Evolutionary conservation across 2,329 filamentous ascomycete genomes (phyloP).

Genomic region (Geosmithia morbida): DNA sequence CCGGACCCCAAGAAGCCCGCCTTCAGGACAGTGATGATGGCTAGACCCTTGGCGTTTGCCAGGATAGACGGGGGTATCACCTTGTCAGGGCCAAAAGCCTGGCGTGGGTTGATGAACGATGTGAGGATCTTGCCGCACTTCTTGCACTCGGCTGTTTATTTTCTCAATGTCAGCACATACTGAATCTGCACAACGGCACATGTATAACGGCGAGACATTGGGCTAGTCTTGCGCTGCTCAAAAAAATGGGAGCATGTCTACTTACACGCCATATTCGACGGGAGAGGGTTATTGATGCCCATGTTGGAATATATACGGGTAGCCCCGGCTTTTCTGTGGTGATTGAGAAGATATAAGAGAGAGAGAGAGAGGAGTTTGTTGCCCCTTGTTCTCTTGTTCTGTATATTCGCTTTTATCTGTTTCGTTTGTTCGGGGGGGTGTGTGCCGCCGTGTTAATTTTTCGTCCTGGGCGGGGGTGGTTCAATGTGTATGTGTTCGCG

Average conservation of each 20-base stretch:
- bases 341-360: too few relatives aligned
- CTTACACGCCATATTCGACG: constrained; percentile 55
- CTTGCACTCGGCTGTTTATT: constrained; percentile 77
- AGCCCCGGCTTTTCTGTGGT: too few relatives aligned
- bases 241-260: constrained; percentile 9
- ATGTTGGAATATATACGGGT: constrained; percentile 19
- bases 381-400: too few relatives aligned
- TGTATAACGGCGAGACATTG: background rate
- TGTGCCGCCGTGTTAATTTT: too few relatives aligned
- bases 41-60: constrained; percentile 81
- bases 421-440: too few relatives aligned
- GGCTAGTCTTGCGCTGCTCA: too few relatives aligned
- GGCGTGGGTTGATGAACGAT: constrained; percentile 86
- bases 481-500: too few relatives aligned
- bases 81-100: constrained; percentile 91
- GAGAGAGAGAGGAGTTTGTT: too few relatives aligned
- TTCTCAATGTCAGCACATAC: constrained; percentile 1
- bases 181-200: background rate
- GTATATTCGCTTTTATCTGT: too few relatives aligned
- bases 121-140: constrained; percentile 93
- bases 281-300: constrained; percentile 53
- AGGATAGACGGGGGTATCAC: constrained; percentile 87
- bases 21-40: constrained; percentile 75
- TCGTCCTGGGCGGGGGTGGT: too few relatives aligned
- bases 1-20: constrained; percentile 75